Conservation (phyloP, 2,329 filamentous ascomycete species). For the Balansia obtecta region DNA sequence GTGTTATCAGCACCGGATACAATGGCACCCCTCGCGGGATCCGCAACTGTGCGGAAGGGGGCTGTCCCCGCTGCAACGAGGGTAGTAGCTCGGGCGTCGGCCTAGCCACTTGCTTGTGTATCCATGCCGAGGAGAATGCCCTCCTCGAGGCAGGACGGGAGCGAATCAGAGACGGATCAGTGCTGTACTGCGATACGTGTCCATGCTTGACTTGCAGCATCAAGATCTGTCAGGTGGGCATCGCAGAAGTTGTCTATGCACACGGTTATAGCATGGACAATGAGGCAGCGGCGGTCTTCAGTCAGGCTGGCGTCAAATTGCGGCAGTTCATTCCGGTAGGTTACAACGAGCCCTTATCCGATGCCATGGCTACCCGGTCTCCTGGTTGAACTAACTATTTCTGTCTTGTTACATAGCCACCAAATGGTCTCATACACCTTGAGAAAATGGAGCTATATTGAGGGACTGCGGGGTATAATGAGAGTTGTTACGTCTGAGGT, state of each 20-base stretch:
- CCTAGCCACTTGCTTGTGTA: conserved; percentile 79
- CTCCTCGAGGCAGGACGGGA: conserved; percentile 88
- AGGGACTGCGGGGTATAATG: not conserved
- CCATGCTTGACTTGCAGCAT: conserved; percentile 96
- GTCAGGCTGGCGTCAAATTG: conserved; percentile 70
- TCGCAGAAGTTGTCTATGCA: conserved; percentile 88
- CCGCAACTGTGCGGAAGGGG: conserved; percentile 84
- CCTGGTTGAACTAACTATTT: not conserved
- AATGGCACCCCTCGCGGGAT: conserved; percentile 91
- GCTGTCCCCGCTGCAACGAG: conserved; percentile 77
- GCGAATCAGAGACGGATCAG: conserved; percentile 67
- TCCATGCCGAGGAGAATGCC: conserved; percentile 98
- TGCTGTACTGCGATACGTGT: conserved; percentile 91
- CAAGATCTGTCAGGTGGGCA: conserved; percentile 95
- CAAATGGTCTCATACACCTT: conserved; percentile 51
- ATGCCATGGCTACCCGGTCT: not conserved
- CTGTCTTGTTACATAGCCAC: conserved; percentile 31
- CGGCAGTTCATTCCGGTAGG: conserved; percentile 79
- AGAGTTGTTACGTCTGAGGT: too few species aligned
- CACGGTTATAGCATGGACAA: conserved; percentile 91
- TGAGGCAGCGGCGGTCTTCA: conserved; percentile 69
- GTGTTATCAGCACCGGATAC: conserved; percentile 91
- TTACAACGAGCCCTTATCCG: conserved; percentile 13
- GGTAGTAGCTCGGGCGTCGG: conserved; percentile 56
- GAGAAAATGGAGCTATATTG: conserved; percentile 35